A percentile compares a stretch with the other conserved stretches of the same genome.
These are phyloP conservation scores for Cadophora malorum DNA, from an alignment of 2,329 filamentous ascomycete species.

Conservation along the genomic window DNA sequence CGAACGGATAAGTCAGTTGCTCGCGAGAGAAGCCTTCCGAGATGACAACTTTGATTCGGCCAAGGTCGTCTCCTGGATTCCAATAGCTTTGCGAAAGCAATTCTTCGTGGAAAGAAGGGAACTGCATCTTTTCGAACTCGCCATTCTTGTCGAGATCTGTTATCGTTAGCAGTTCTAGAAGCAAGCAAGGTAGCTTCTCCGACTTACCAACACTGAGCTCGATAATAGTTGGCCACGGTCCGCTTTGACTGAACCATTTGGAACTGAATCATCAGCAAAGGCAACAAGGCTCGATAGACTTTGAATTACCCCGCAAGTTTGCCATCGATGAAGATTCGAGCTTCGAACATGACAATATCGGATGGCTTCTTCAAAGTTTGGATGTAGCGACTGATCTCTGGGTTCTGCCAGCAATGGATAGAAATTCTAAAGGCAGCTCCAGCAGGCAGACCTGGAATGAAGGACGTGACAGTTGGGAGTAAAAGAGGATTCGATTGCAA, in stretches of 20 bases:
- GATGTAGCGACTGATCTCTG: slow-evolving; percentile 63
- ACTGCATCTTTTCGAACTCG: slow-evolving; percentile 67
- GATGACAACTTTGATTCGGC: slow-evolving; percentile 78
- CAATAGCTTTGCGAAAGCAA: slow-evolving; percentile 73
- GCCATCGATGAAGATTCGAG: slow-evolving; percentile 73
- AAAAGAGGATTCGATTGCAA: slow-evolving; percentile 27
- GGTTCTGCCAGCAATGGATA: slow-evolving; percentile 74
- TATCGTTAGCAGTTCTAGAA: not conserved
- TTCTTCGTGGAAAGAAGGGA: slow-evolving; percentile 74
- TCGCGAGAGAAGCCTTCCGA: slow-evolving; percentile 72
- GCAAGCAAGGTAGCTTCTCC: not conserved
- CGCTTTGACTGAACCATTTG: slow-evolving; percentile 58
- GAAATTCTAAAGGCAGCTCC: slow-evolving; percentile 73
- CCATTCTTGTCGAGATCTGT: slow-evolving; percentile 49
- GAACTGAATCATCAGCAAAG: slow-evolving; percentile 40
- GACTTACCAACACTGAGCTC: slow-evolving; percentile 52
- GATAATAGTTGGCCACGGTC: slow-evolving; percentile 57
- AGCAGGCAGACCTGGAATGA: slow-evolving; percentile 67
- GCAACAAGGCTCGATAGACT: not conserved
- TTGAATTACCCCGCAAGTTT: slow-evolving; percentile 60
- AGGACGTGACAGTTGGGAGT: slow-evolving; percentile 73
- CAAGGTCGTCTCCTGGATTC: slow-evolving; percentile 73
- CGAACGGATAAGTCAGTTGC: slow-evolving; percentile 58
- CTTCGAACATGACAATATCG: slow-evolving; percentile 66
- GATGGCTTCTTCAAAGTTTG: slow-evolving; percentile 60